Conservation (phyloP, 352 stramenopile genomes). For the Pythium chondricola region DNA sequence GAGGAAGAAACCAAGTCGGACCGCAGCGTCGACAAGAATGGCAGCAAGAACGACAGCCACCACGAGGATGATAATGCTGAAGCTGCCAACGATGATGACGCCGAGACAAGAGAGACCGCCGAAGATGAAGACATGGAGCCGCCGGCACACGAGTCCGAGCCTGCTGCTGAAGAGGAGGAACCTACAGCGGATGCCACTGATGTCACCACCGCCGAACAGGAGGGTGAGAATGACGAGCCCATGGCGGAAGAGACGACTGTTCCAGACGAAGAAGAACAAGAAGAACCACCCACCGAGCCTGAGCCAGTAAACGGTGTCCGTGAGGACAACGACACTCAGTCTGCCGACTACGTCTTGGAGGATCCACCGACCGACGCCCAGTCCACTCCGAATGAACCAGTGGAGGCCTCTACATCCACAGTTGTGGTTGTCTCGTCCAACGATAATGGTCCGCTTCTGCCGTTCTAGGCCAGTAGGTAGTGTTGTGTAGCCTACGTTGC, state of each 20-base stretch:
- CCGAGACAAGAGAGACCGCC: background rate
- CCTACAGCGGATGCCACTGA: background rate
- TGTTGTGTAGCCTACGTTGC: no score
- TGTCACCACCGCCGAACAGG: no score
- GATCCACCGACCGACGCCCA: background rate
- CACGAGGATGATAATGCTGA: no score
- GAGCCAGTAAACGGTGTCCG: background rate
- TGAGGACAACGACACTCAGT: background rate
- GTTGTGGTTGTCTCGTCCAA: no score
- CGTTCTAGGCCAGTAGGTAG: background rate
- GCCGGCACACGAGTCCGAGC: background rate
- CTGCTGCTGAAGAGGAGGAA: background rate
- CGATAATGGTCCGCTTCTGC: constrained; percentile 1
- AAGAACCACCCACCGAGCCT: background rate
- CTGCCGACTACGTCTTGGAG: constrained; percentile 1
- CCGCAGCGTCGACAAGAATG: constrained; percentile 18
- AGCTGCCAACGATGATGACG: background rate
- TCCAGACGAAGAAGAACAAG: background rate
- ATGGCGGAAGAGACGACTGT: background rate
- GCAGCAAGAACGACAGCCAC: no score
- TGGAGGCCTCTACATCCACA: background rate
- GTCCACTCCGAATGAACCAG: background rate
- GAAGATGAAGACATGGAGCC: background rate
- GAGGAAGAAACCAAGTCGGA: constrained; percentile 16
- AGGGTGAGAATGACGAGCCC: background rate